These are phyloP conservation scores for Neurospora sp. DNA, from an alignment of 495 filamentous ascomycete genomes.

Conservation along the genomic window DNA sequence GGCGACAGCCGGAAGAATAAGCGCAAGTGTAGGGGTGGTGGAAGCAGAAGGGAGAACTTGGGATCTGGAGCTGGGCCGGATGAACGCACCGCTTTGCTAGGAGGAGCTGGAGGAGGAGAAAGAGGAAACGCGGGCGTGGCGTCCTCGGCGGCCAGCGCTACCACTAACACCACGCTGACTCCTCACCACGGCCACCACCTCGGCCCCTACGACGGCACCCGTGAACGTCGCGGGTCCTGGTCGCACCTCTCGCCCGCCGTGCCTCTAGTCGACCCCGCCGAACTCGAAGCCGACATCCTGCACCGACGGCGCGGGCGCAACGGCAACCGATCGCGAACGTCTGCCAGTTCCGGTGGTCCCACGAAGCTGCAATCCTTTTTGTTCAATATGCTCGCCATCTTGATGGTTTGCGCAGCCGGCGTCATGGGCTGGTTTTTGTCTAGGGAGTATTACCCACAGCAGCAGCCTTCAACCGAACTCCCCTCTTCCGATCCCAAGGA, in stretches of 20 bases:
- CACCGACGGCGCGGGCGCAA: not conserved
- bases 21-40: not conserved
- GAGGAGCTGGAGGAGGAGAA: not conserved
- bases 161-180: not conserved
- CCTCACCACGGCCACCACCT: not conserved
- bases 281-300: not conserved
- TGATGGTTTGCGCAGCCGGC: conserved; percentile 73
- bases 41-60: not conserved
- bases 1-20: not conserved
- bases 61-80: conserved; percentile 4
- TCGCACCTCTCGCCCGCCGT: conserved; percentile 68
- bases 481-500: conserved; percentile 4
- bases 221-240: conserved; percentile 41
- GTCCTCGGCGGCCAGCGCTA: not conserved
- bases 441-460: conserved; percentile 19
- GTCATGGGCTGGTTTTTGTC: conserved; percentile 79
- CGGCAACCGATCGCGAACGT: not conserved
- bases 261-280: conserved; percentile 45
- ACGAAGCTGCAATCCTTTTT: conserved; percentile 46
- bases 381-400: conserved; percentile 61
- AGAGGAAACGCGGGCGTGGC: not conserved
- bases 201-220: conserved; percentile 7
- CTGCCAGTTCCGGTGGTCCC: conserved; percentile 23
- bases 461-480: not conserved
- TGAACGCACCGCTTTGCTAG: conserved; percentile 27